A percentile compares a stretch with the other conserved stretches of the same genome.
Conservation (phyloP, 2,329 filamentous ascomycete species). For the Colletotrichum cordylinicola region DNA sequence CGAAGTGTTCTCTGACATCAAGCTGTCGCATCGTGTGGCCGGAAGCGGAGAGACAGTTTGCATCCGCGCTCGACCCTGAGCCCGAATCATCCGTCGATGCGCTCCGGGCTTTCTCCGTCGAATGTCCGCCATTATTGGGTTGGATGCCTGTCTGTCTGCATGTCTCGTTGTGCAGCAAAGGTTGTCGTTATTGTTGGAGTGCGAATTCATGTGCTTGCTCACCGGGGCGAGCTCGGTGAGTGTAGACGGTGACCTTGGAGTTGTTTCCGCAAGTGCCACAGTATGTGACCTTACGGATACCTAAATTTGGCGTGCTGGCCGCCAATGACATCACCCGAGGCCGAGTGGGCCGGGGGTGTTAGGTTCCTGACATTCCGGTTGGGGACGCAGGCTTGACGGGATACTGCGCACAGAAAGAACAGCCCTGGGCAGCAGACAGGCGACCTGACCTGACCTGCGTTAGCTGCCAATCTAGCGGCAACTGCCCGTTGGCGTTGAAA, state of each 20-base stretch:
- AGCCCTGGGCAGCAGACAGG: not conserved
- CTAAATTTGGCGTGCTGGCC: not conserved
- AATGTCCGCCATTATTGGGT: not conserved
- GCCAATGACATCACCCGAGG: slow-evolving; percentile 6
- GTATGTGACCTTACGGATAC: not conserved
- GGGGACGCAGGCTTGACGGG: too few species aligned
- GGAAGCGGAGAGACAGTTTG: not conserved
- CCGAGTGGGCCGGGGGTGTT: not conserved
- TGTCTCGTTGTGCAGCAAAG: not conserved
- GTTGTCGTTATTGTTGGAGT: not conserved
- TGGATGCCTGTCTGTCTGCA: not conserved
- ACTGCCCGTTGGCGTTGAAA: not conserved
- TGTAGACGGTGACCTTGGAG: not conserved
- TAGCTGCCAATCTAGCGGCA: not conserved
- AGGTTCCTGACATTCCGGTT: not conserved
- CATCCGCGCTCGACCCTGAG: not conserved
- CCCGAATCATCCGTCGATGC: not conserved
- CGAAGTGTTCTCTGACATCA: not conserved
- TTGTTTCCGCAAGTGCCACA: not conserved
- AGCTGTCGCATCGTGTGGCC: not conserved
- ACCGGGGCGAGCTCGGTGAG: not conserved
- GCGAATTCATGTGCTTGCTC: not conserved
- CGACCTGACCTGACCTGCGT: not conserved
- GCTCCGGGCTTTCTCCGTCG: not conserved
- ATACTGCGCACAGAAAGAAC: too few species aligned